phyloP scores from a whole-genome alignment of 495 filamentous ascomycete species.

The Trichoderma asperelloides region DNA sequence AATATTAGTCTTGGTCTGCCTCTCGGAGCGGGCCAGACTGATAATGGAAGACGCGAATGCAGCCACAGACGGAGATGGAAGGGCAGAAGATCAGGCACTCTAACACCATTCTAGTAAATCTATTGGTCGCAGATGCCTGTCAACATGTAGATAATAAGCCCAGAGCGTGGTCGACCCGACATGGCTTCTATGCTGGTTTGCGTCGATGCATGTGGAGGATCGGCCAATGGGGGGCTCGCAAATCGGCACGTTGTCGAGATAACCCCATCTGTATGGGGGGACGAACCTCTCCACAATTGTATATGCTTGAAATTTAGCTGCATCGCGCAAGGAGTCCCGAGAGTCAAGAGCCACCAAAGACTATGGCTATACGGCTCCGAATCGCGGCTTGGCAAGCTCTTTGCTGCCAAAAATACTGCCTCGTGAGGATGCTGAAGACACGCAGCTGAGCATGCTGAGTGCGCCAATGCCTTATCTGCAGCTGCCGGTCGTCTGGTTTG shows the following conservation, averaged over 20 bases:
- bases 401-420: neutral
- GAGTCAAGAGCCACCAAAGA: neutral
- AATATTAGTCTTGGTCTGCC: neutral
- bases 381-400: neutral
- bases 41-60: neutral
- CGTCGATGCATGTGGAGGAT: neutral
- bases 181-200: neutral
- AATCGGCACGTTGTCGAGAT: neutral
- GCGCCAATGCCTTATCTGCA: neutral
- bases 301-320: neutral
- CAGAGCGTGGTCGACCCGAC: neutral
- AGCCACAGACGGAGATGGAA: constrained; percentile 5
- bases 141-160: neutral
- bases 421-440: neutral
- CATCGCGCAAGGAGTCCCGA: neutral
- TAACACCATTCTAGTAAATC: neutral
- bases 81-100: constrained; percentile 5
- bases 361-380: neutral
- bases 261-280: neutral
- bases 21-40: neutral
- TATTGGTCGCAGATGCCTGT: constrained; percentile 1
- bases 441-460: neutral
- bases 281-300: neutral
- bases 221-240: neutral
- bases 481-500: neutral